Base-by-base conservation (phyloP, 306 rosid species). In the Gastrolobium villosum region DNA sequence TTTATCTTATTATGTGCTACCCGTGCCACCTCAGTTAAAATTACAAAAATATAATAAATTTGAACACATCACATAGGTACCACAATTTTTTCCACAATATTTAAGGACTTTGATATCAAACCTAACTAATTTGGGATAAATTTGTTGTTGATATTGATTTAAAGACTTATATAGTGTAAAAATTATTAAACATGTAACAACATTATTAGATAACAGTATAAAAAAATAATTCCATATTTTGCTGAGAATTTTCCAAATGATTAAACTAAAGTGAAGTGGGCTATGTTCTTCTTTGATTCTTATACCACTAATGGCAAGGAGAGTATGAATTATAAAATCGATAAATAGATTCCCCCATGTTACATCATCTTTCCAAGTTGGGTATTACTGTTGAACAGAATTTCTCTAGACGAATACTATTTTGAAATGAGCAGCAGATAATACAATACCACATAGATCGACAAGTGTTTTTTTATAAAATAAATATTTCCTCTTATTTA, bases 241-340 rank as follows among this genome's bases (percentile, higher is more conserved):
- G 52, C 5, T 3, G 13, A 80, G 78, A 84, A 75, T 62, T 70
- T 75, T 20, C n/a, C 7, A 20, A 69, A 79, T 3, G 32, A 26
- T 44, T 50, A 43, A 49, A 26, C 49, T 36, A 57, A 55, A 61
- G 61, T 46, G 37, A 79, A 75, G 82, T 70, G 79, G 79, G 60
- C 15, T 50, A 39, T 52, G 54, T 54, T 60, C 61, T 37, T 48
- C 50, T 40, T 75, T 76, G 57, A 75, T 84, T 65, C 83, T 59
- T 8, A 48, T 72, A 49, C 77, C 83, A 81, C 66, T 81, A 59
- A 55, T 28, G 79, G 87, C 13, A 76, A 75, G 39, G 63, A 63
- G 45, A 54, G 69, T 70, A 46, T n/a, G n/a, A n/a, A n/a, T n/a
- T n/a, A n/a, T 56, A 70, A 67, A 7, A 71, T 50, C 65, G 37